Conservation (phyloP, 495 filamentous ascomycete genomes). For the Aspergillus campestris region DNA sequence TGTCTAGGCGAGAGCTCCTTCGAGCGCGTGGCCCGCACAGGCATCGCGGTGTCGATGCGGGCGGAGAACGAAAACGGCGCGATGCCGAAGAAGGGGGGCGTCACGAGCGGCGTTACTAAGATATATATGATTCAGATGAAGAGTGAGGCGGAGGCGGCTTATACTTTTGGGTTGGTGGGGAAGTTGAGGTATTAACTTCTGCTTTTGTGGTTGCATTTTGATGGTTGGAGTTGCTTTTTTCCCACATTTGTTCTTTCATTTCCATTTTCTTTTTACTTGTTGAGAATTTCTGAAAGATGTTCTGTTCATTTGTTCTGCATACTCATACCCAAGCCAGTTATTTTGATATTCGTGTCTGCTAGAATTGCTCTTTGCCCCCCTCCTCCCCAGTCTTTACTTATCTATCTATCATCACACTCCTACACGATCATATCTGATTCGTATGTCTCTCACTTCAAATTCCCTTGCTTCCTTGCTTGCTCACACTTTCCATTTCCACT, state of each 20-base stretch:
- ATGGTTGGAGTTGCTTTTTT: constrained; percentile 1
- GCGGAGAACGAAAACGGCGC: constrained; percentile 67
- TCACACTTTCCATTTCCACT: no score
- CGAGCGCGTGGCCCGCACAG: constrained; percentile 69
- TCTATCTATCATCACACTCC: no score
- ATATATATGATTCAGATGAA: constrained; percentile 83
- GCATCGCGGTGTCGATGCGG: constrained; percentile 82
- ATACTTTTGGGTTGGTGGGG: constrained; percentile 54
- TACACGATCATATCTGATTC: no score
- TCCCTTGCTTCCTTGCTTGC: no score
- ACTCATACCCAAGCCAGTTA: neutral
- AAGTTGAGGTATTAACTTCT: constrained; percentile 46
- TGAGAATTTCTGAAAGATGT: neutral
- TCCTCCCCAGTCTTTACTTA: no score
- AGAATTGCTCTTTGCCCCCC: no score
- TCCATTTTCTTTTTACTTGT: neutral
- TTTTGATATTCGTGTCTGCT: no score
- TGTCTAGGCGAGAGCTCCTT: constrained; percentile 79
- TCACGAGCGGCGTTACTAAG: constrained; percentile 55
- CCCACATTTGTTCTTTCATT: neutral
- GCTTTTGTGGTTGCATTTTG: neutral
- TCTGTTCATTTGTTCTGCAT: neutral
- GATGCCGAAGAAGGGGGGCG: constrained; percentile 60
- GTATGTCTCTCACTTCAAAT: no score
- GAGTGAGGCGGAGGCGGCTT: constrained; percentile 51